Evolutionary conservation across 2,329 filamentous ascomycete species (phyloP).

Genomic region (Magnaporthiopsis poae): DNA sequence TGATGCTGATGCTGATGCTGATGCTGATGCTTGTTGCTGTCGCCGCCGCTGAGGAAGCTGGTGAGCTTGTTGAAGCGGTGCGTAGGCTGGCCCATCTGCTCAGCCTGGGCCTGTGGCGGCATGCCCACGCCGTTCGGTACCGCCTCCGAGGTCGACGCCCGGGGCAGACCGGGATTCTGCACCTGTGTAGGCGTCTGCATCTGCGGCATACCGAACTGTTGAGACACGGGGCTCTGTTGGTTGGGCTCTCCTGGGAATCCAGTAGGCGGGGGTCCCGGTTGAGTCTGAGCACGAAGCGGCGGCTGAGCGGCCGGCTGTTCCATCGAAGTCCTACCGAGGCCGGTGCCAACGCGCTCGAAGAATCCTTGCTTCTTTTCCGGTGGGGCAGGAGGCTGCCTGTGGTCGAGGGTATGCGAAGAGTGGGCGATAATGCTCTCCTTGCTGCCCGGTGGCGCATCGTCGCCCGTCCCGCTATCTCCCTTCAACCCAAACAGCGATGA

Average conservation of each 20-base stretch:
- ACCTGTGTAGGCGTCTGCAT: background rate
- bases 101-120: background rate
- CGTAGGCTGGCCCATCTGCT: conserved; percentile 4
- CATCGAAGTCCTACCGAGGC: conserved; percentile 1
- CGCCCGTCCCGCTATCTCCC: conserved; percentile 13
- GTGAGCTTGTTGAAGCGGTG: background rate
- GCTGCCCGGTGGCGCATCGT: conserved; percentile 19
- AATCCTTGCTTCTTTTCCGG: conserved; percentile 21
- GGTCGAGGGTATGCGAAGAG: background rate
- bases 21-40: conserved; percentile 3
- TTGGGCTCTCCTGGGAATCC: background rate
- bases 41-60: background rate
- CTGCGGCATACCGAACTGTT: background rate
- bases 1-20: background rate
- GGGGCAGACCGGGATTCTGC: too few relatives aligned
- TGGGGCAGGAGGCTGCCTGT: conserved; percentile 12
- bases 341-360: conserved; percentile 14
- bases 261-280: background rate
- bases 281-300: conserved; percentile 1
- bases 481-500: conserved; percentile 30
- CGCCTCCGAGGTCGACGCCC: background rate
- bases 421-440: conserved; percentile 4
- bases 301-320: conserved; percentile 9
- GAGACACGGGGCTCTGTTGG: background rate
- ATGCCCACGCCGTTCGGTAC: background rate